Evolutionary conservation across 2,329 filamentous ascomycete genomes (phyloP), one percentile per base, ranked within the genome.

Genomic region (Colletotrichum eleusines): DNA sequence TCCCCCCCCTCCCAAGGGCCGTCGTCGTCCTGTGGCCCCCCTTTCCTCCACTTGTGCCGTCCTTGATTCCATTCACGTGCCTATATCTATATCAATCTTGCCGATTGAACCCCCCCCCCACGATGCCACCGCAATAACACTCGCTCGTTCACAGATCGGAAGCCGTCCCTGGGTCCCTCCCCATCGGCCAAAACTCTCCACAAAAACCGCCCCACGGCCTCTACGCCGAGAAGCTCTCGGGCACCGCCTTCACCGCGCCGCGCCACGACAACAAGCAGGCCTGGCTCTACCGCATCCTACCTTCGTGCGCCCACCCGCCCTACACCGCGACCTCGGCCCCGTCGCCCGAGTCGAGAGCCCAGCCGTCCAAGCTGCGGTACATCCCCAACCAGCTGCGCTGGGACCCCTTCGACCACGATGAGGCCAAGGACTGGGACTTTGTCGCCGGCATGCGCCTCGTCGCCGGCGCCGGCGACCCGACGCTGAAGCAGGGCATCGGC

Each of bases 311-410:
- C 0, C 89, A 93, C 73, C 81, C 82, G 35, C 88, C 79, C 78
- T 92, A 84, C 84, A 77, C 82, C 78, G 77, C 85, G 75, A 78
- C 86, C 80, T 75, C 83, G 53, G 75, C 76, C 58, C 71, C 42
- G 69, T 74, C 28, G 63, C 74, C 31, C 53, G 73, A 23, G 71
- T 75, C 58, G 40, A 63, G 63, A 61, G 69, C 69, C 44, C 66
- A 61, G 18, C 69, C 66, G 31, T 65, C 69, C 73, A 88, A 88
- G 76, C 86, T 94, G 74, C 89, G 92, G 75, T 90, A 93, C 75
- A 91, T 94, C 61, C 93, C 93, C 5, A 94, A 95, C 77, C 92
- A 95, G 80, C 84, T 95, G 38, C 88, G 92, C 74, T 96, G 93
- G 93, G 90, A 92, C 74, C 91, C 84, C 2, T 94, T 94, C 77